Conservation (phyloP, 306 rosid species). For the Inga oerstediana region DNA sequence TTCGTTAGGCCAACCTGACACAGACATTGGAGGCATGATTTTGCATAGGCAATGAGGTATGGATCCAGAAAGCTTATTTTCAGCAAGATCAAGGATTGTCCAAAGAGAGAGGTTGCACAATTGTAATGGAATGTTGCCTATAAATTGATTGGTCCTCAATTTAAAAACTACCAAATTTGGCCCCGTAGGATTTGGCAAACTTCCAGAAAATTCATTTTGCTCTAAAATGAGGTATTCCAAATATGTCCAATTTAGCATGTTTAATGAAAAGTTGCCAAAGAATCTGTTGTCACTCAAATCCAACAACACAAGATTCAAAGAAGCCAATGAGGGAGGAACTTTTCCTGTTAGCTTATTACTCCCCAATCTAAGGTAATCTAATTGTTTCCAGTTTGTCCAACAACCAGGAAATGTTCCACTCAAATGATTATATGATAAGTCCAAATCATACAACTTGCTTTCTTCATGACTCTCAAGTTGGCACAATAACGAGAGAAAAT, state of each 20-base stretch:
- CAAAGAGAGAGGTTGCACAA: background rate
- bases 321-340: too few relatives aligned
- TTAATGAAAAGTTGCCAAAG: too few relatives aligned
- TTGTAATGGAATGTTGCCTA: background rate
- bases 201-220: too few relatives aligned
- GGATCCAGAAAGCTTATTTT: background rate
- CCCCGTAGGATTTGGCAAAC: too few relatives aligned
- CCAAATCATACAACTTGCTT: background rate
- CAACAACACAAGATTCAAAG: too few relatives aligned
- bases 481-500: background rate
- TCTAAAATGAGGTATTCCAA: too few relatives aligned
- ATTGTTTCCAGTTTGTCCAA: background rate
- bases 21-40: background rate
- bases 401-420: background rate
- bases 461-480: background rate
- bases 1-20: rapidly evolving
- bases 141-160: too few relatives aligned
- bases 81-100: background rate
- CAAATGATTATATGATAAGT: conserved; percentile 10
- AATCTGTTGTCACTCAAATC: too few relatives aligned
- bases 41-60: background rate
- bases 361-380: background rate
- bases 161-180: too few relatives aligned
- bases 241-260: too few relatives aligned
- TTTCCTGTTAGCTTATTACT: background rate